Conservation (phyloP, 2,329 filamentous ascomycete genomes). For the Ascochyta fabae region DNA sequence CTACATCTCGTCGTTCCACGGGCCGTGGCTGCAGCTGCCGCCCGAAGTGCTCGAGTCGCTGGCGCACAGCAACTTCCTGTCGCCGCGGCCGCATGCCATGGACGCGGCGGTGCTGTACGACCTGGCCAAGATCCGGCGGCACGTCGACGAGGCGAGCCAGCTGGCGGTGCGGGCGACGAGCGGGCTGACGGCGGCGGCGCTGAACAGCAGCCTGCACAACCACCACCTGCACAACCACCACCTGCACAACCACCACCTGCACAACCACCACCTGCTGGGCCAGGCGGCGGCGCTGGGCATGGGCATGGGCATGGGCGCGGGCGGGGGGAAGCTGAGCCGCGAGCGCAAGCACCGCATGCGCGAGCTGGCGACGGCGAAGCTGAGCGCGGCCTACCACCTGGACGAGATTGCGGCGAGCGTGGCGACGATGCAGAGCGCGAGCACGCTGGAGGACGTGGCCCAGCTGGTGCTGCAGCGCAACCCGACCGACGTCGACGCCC, state of each 20-base stretch:
- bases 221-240: slow-evolving; percentile 57
- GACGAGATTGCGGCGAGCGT: slow-evolving; percentile 86
- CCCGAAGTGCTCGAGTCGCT: slow-evolving; percentile 79
- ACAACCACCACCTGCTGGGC: slow-evolving; percentile 50
- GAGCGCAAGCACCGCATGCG: slow-evolving; percentile 81
- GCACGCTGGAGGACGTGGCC: slow-evolving; percentile 78
- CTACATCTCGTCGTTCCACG: slow-evolving; percentile 83
- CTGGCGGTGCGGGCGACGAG: slow-evolving; percentile 79
- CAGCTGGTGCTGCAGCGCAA: slow-evolving; percentile 74
- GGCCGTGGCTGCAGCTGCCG: slow-evolving; percentile 81
- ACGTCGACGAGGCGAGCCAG: slow-evolving; percentile 80
- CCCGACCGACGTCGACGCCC: slow-evolving; percentile 72
- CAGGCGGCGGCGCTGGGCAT: slow-evolving; percentile 11
- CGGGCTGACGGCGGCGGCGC: slow-evolving; percentile 70
- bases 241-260: too few species aligned
- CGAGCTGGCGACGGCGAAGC: slow-evolving; percentile 78
- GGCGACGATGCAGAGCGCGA: slow-evolving; percentile 81
- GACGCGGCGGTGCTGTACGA: slow-evolving; percentile 85
- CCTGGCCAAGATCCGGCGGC: slow-evolving; percentile 78
- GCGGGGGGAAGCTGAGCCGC: slow-evolving; percentile 69
- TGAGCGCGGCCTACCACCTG: slow-evolving; percentile 77
- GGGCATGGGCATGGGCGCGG: slow-evolving; percentile 58
- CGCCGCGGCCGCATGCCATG: slow-evolving; percentile 76
- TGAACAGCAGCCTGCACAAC: slow-evolving; percentile 63
- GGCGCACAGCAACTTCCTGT: slow-evolving; percentile 79